Evolutionary conservation across 345 rosid species (phyloP).

Genomic region (Bruguiera parviflora): DNA sequence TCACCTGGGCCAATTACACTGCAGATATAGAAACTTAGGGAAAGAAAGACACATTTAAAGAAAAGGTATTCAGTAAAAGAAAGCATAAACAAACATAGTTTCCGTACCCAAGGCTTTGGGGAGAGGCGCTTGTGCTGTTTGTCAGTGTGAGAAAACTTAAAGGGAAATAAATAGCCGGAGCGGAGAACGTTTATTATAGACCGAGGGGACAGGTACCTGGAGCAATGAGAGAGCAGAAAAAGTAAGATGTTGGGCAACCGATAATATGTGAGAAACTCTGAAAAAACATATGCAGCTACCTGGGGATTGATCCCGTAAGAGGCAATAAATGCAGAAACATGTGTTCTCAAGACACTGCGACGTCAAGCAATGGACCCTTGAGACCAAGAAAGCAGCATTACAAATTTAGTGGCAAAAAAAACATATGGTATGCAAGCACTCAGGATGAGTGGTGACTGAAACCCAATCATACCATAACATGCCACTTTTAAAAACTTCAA

Average conservation of each 20-base stretch:
- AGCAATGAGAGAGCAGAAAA: constrained; percentile 21
- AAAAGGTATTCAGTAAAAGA: too few relatives aligned
- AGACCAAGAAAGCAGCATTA: constrained; percentile 2
- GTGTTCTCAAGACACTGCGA: constrained; percentile 80
- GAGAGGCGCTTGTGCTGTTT: too few relatives aligned
- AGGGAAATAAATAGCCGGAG: neutral
- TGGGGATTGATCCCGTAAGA: constrained; percentile 80
- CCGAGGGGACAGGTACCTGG: constrained; percentile 64
- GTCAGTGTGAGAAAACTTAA: too few relatives aligned
- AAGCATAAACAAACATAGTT: too few relatives aligned
- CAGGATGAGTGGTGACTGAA: neutral
- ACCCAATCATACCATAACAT: constrained; percentile 41
- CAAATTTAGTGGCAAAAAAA: too few relatives aligned
- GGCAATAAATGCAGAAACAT: constrained; percentile 85
- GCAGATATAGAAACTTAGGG: too few relatives aligned
- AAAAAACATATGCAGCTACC: constrained; percentile 37
- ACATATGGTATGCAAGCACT: neutral
- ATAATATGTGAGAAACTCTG: constrained; percentile 3
- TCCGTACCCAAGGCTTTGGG: too few relatives aligned
- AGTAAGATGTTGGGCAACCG: constrained; percentile 6
- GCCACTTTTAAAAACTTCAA: constrained; percentile 65
- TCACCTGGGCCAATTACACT: too few relatives aligned
- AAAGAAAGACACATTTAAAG: too few relatives aligned
- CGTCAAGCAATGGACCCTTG: constrained; percentile 71
- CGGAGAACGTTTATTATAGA: constrained; percentile 47